Evolutionary conservation across 2,329 filamentous ascomycete genomes (phyloP).

Genomic region (Penicillium aurantiogriseum): DNA sequence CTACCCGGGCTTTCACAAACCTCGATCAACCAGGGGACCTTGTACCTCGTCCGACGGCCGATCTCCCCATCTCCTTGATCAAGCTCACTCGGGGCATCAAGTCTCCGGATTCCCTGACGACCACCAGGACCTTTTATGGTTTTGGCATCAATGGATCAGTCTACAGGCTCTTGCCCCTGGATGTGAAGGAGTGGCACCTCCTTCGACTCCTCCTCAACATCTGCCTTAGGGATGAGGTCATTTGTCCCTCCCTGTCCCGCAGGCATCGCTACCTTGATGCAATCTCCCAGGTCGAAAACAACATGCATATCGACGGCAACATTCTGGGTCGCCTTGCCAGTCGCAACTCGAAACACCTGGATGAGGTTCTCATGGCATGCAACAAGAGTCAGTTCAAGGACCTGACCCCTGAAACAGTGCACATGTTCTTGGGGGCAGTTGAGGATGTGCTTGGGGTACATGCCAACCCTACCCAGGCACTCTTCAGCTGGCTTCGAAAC

Average conservation of each 20-base stretch:
- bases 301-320: constrained; percentile 68
- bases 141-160: constrained; percentile 68
- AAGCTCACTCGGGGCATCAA: constrained; percentile 27
- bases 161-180: constrained; percentile 67
- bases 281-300: constrained; percentile 44
- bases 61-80: constrained; percentile 37
- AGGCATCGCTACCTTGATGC: constrained; percentile 26
- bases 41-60: constrained; percentile 32
- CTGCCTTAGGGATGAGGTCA: constrained; percentile 48
- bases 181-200: constrained; percentile 62
- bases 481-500: constrained; percentile 38
- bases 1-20: constrained; percentile 44
- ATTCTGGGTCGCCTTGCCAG: constrained; percentile 58
- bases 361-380: constrained; percentile 28
- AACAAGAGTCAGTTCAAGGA: constrained; percentile 6
- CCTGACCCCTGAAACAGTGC: neutral
- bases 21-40: constrained; percentile 25
- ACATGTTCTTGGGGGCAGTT: constrained; percentile 51
- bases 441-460: constrained; percentile 47
- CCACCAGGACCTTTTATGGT: constrained; percentile 58
- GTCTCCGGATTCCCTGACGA: constrained; percentile 14
- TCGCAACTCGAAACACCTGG: constrained; percentile 35
- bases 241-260: constrained; percentile 52
- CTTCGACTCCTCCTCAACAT: constrained; percentile 73
- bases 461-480: constrained; percentile 26